phyloP scores from a whole-genome alignment of 2,329 filamentous ascomycete species.

The Monilinia aucupariae region DNA sequence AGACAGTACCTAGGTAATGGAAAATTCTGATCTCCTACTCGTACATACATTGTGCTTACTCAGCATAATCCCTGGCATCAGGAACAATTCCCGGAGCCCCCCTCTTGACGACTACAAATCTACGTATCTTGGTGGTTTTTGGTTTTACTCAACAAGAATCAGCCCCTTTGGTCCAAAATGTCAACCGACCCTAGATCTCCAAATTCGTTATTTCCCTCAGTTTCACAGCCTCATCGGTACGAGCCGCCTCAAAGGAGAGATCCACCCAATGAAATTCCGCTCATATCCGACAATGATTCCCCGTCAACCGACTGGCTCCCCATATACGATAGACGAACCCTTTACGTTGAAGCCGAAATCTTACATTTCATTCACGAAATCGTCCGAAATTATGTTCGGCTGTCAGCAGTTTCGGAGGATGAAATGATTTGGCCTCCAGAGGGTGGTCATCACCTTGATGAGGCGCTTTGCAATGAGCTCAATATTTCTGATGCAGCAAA shows the following conservation, averaged over 20 bases:
- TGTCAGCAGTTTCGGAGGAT: background rate
- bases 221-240: background rate
- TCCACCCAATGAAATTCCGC: background rate
- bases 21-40: background rate
- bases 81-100: background rate
- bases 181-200: background rate
- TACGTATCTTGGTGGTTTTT: background rate
- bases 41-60: background rate
- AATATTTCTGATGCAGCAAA: background rate
- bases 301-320: background rate
- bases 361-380: background rate
- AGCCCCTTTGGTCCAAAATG: background rate
- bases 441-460: background rate
- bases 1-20: no score
- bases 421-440: constrained; percentile 5
- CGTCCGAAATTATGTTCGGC: background rate
- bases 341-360: background rate
- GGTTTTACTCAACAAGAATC: background rate
- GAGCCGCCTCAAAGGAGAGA: background rate
- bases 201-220: background rate
- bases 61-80: background rate
- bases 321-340: background rate
- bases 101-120: background rate
- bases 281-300: background rate
- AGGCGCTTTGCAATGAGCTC: background rate